Evolutionary conservation across 1,139 yeast genomes (phyloP).

Genomic region (Geotrichum restrictum): DNA sequence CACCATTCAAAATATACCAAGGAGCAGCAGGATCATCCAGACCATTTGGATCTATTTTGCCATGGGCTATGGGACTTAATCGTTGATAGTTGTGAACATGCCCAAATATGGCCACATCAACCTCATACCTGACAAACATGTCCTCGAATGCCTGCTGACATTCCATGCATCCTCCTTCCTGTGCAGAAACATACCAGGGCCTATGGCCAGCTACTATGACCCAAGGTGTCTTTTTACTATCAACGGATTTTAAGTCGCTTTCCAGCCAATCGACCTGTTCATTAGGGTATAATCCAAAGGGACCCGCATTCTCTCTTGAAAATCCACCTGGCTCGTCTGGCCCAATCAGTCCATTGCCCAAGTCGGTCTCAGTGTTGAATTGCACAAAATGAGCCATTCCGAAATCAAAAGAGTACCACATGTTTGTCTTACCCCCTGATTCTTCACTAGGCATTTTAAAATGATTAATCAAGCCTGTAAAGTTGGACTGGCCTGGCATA

Average conservation of each 20-base stretch:
- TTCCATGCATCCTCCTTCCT: constrained; percentile 26
- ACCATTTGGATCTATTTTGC: constrained; percentile 31
- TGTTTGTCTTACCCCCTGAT: constrained; percentile 28
- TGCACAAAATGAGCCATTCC: constrained; percentile 36
- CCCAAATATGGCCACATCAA: constrained; percentile 33
- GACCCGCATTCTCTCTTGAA: constrained; percentile 27
- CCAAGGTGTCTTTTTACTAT: constrained; percentile 36
- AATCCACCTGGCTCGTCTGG: constrained; percentile 31
- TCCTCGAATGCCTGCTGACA: constrained; percentile 35
- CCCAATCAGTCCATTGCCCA: constrained; percentile 30
- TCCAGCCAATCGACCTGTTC: constrained; percentile 40
- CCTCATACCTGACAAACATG: constrained; percentile 28
- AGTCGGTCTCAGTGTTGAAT: constrained; percentile 35
- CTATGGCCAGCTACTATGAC: constrained; percentile 40
- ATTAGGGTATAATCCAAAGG: constrained; percentile 28
- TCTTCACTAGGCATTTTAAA: constrained; percentile 32
- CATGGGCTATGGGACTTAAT: constrained; percentile 28
- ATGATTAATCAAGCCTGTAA: constrained; percentile 30
- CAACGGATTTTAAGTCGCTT: constrained; percentile 42
- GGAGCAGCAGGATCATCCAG: constrained; percentile 33
- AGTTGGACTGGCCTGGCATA: constrained; percentile 29
- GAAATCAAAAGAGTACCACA: constrained; percentile 38
- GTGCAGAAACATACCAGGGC: constrained; percentile 36
- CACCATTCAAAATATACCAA: constrained; percentile 35
- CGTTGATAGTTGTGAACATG: constrained; percentile 36